These are phyloP conservation scores for Nicotiana noctiflora DNA, from an alignment of 257 asterid genomes.

Conservation along the genomic window DNA sequence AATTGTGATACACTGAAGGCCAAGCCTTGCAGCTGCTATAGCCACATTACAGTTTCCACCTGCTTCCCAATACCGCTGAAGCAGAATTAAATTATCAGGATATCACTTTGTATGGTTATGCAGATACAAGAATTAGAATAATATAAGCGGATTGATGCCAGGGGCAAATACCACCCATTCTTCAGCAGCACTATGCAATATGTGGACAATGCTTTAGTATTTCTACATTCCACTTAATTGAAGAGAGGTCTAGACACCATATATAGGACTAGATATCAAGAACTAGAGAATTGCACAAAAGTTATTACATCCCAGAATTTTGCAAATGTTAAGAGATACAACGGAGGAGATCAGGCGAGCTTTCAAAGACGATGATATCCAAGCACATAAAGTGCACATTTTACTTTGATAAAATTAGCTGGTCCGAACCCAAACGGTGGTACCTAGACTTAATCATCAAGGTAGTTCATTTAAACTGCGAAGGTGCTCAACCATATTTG, in stretches of 20 bases:
- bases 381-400: background rate
- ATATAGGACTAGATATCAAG: background rate
- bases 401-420: background rate
- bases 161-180: background rate
- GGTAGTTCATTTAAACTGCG: background rate
- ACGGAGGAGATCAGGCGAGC: background rate
- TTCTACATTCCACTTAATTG: background rate
- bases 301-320: background rate
- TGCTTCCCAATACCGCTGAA: slow-evolving; percentile 89
- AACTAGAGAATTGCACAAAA: background rate
- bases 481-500: background rate
- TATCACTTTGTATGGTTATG: background rate
- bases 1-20: slow-evolving; percentile 58
- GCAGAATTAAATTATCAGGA: slow-evolving; percentile 19
- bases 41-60: slow-evolving; percentile 98
- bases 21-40: slow-evolving; percentile 94
- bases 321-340: background rate
- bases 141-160: background rate
- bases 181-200: background rate
- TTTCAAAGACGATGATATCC: background rate
- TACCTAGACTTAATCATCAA: background rate
- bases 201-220: background rate
- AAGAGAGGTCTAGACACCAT: background rate
- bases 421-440: background rate
- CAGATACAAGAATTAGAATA: background rate